A percentile compares a stretch with the other conserved stretches of the same genome.
These are phyloP conservation scores for Phytopythium chamaehyphon DNA, from an alignment of 352 stramenopile genomes.

Conservation along the genomic window DNA sequence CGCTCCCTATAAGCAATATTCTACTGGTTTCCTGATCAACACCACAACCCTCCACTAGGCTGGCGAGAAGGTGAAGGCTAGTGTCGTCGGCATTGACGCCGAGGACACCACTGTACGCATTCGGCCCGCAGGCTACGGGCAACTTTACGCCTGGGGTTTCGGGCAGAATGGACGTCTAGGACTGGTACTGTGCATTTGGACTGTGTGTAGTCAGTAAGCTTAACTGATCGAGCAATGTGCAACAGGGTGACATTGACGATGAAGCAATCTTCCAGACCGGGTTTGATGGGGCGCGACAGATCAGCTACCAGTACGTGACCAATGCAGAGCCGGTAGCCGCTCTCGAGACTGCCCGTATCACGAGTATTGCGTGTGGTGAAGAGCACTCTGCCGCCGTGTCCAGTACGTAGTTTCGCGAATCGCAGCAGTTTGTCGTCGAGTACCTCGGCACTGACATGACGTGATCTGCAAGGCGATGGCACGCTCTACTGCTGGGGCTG, in stretches of 20 bases:
- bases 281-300: constrained; percentile 63
- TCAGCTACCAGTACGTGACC: constrained; percentile 58
- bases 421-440: no score
- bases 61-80: constrained; percentile 40
- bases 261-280: constrained; percentile 57
- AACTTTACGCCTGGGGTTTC: constrained; percentile 69
- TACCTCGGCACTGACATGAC: no score
- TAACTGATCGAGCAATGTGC: neutral
- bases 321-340: constrained; percentile 41
- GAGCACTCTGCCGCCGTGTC: constrained; percentile 63
- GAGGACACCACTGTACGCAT: constrained; percentile 49
- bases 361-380: constrained; percentile 51
- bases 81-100: constrained; percentile 28
- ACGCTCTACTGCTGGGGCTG: constrained; percentile 68
- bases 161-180: constrained; percentile 61
- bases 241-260: constrained; percentile 63
- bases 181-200: constrained; percentile 25
- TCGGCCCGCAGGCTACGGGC: constrained; percentile 29
- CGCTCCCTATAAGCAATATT: no score
- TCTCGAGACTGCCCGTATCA: constrained; percentile 44
- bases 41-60: no score
- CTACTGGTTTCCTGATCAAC: no score
- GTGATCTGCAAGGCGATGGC: constrained; percentile 35
- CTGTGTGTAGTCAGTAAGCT: no score
- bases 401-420: constrained; percentile 20